These are phyloP conservation scores for Lactarius sanguifluus DNA, from an alignment of 768 basidiomycete species.

Conservation along the genomic window DNA sequence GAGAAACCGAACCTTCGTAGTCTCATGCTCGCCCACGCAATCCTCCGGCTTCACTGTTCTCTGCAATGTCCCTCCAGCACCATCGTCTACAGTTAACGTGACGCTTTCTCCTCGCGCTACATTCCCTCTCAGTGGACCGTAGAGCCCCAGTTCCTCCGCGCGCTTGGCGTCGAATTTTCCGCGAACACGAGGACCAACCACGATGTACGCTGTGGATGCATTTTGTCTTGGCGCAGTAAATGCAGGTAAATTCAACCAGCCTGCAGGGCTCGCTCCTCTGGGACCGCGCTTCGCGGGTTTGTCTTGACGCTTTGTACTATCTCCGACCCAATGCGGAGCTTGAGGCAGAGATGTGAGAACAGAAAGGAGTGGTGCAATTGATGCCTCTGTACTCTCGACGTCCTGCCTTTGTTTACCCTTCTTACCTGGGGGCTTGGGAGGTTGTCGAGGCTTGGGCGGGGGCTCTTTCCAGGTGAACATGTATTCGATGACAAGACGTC, in stretches of 20 bases:
- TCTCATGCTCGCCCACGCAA: constrained; percentile 53
- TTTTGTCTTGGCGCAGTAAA: constrained; percentile 17
- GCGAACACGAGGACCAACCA: constrained; percentile 44
- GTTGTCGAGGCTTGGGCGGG: constrained; percentile 11
- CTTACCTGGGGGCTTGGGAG: not conserved
- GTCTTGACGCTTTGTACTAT: not conserved
- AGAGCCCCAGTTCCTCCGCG: constrained; percentile 64
- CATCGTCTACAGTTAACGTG: constrained; percentile 51
- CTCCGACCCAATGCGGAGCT: constrained; percentile 23
- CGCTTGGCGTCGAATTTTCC: constrained; percentile 73
- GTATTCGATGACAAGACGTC: constrained; percentile 47
- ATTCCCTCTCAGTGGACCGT: constrained; percentile 56
- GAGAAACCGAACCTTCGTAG: constrained; percentile 43
- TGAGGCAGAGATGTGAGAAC: constrained; percentile 19
- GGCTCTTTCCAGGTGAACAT: constrained; percentile 50
- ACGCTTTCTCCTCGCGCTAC: constrained; percentile 68
- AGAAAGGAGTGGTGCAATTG: not conserved
- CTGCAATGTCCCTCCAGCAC: constrained; percentile 42
- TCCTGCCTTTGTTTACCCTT: constrained; percentile 14
- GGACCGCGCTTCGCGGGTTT: not conserved
- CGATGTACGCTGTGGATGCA: constrained; percentile 39
- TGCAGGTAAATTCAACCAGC: constrained; percentile 15
- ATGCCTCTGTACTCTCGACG: not conserved
- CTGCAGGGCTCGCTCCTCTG: constrained; percentile 18
- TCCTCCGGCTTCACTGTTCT: constrained; percentile 61